A percentile compares a stretch with the other conserved stretches of the same genome.
Conservation (phyloP, 2,329 filamentous ascomycete genomes). For the Aspergillus cejpii region DNA sequence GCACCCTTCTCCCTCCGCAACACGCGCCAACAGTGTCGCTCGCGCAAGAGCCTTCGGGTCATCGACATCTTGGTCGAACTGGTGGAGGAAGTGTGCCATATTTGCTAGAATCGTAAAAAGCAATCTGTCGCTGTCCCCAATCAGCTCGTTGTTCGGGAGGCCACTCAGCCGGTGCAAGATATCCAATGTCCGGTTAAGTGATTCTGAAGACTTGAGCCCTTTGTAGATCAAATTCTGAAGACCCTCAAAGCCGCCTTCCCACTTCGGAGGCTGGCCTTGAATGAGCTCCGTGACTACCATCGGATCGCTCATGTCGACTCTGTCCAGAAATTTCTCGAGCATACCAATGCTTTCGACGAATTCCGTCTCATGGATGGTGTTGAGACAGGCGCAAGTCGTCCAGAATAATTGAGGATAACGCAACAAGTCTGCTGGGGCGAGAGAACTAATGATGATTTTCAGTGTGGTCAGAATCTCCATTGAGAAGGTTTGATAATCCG, state of each 20-base stretch:
- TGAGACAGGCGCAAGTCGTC: constrained; percentile 92
- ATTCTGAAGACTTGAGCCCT: constrained; percentile 77
- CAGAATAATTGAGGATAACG: constrained; percentile 96
- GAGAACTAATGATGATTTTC: constrained; percentile 79
- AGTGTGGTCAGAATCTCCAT: constrained; percentile 96
- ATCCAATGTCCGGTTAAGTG: constrained; percentile 68
- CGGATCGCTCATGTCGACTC: constrained; percentile 69
- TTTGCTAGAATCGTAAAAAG: constrained; percentile 89
- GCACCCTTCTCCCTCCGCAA: constrained; percentile 67
- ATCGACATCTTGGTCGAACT: constrained; percentile 60
- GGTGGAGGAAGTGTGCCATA: constrained; percentile 73
- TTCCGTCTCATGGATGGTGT: constrained; percentile 93
- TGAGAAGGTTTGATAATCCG: constrained; percentile 91
- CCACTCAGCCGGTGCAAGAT: constrained; percentile 72
- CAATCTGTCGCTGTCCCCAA: constrained; percentile 74
- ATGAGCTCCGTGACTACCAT: constrained; percentile 63
- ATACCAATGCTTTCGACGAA: constrained; percentile 88
- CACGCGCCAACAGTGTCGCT: constrained; percentile 62
- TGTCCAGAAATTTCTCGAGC: constrained; percentile 77
- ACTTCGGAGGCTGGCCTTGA: constrained; percentile 73
- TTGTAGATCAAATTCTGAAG: constrained; percentile 83
- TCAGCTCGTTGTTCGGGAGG: constrained; percentile 69
- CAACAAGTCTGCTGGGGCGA: constrained; percentile 70
- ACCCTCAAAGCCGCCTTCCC: constrained; percentile 85
- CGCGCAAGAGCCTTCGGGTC: constrained; percentile 54